These are phyloP conservation scores for Scheffersomyces quercinus DNA, from an alignment of 1,139 yeast species.

Conservation along the genomic window DNA sequence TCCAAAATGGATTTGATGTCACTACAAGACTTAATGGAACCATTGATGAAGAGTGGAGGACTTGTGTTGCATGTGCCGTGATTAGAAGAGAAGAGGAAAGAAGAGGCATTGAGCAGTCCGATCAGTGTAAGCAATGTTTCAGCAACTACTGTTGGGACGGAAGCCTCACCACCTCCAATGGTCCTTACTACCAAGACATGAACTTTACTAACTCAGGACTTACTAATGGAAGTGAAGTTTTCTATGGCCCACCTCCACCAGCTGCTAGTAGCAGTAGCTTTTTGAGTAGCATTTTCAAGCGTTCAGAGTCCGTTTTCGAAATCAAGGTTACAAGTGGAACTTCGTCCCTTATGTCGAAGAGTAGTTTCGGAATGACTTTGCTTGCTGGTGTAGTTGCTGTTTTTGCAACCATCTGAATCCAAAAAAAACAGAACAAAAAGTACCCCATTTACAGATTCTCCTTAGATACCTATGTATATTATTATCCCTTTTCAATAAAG, in stretches of 20 bases:
- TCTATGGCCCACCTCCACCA: slow-evolving; percentile 6
- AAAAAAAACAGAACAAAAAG: no score
- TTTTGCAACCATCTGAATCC: no score
- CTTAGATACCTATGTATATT: no score
- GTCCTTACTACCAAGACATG: slow-evolving; percentile 13
- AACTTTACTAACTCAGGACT: slow-evolving; percentile 31
- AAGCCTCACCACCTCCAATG: slow-evolving; percentile 12
- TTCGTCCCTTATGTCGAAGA: no score
- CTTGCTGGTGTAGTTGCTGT: no score
- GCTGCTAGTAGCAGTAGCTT: slow-evolving; percentile 5
- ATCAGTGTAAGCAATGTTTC: slow-evolving; percentile 75
- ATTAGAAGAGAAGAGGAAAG: slow-evolving; percentile 82
- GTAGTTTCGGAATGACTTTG: no score
- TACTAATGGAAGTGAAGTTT: slow-evolving; percentile 23
- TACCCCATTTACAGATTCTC: no score
- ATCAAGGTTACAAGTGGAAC: no score
- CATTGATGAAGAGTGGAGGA: slow-evolving; percentile 68
- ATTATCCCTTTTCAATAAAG: no score
- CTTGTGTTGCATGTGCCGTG: slow-evolving; percentile 88
- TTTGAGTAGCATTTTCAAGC: slow-evolving; percentile 3
- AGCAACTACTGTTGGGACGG: slow-evolving; percentile 85
- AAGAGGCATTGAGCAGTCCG: slow-evolving; percentile 58
- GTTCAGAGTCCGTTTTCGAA: background rate
- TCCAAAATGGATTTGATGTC: slow-evolving; percentile 79
- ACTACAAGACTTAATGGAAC: slow-evolving; percentile 75